Evolutionary conservation across 371 early-diverging fungal genomes (phyloP).

Genomic region (Mortierella sp.): DNA sequence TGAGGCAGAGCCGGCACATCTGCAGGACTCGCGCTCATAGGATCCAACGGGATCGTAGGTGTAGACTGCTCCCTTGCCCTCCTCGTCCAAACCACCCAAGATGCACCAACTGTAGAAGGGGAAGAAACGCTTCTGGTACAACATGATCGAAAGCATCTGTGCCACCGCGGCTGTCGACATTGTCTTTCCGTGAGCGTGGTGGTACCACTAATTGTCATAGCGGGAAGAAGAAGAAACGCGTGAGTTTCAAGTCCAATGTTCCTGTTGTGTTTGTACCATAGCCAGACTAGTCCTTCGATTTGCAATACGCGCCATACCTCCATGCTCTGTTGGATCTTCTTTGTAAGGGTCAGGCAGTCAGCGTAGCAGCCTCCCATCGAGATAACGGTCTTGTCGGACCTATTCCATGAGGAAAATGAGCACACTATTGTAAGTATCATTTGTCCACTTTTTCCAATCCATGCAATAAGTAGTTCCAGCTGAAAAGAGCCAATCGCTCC

Average conservation of each 20-base stretch:
- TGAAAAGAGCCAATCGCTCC: no score
- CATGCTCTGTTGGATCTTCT: constrained; percentile 87
- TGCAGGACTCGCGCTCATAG: constrained; percentile 86
- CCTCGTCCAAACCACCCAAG: constrained; percentile 93
- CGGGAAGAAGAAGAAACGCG: not conserved
- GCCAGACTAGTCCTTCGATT: not conserved
- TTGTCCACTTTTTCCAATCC: not conserved
- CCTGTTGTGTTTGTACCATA: not conserved
- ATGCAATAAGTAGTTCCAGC: not conserved
- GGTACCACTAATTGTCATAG: constrained; percentile 80
- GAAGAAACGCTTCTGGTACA: constrained; percentile 98
- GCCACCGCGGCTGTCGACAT: constrained; percentile 93
- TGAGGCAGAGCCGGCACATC: constrained; percentile 93
- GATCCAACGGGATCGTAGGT: constrained; percentile 98
- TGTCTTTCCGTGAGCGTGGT: constrained; percentile 90
- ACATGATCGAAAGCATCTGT: constrained; percentile 94
- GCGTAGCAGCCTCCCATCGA: constrained; percentile 96
- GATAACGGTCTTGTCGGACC: constrained; percentile 89
- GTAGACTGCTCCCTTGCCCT: constrained; percentile 94
- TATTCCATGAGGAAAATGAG: constrained; percentile 18
- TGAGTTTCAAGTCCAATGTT: not conserved
- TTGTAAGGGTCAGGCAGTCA: constrained; percentile 92
- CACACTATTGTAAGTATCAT: not conserved
- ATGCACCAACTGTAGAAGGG: constrained; percentile 97
- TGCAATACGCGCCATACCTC: constrained; percentile 70